phyloP scores from a whole-genome alignment of 805 yeast species.

The Torulaspora microellipsoides region DNA sequence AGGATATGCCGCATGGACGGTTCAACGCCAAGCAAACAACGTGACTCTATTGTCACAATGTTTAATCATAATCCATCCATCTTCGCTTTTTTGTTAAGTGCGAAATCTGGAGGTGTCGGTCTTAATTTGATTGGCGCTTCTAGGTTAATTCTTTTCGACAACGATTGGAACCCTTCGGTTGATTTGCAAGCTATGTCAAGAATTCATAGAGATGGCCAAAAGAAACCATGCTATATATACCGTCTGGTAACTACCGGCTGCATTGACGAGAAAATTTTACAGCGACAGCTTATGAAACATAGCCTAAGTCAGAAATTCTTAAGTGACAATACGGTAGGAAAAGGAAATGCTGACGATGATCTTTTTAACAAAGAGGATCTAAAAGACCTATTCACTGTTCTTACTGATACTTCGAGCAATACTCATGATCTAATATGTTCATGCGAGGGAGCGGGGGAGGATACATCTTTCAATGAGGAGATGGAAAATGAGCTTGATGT shows the following conservation, averaged over 20 bases:
- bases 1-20: conserved; percentile 75
- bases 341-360: conserved; percentile 46
- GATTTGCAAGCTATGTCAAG: conserved; percentile 96
- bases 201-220: conserved; percentile 92
- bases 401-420: conserved; percentile 47
- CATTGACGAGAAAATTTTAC: conserved; percentile 90
- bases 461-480: conserved; percentile 4
- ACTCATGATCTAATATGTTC: conserved; percentile 76
- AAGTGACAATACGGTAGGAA: conserved; percentile 31
- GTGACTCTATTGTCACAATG: conserved; percentile 61
- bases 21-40: conserved; percentile 58
- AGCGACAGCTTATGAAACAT: conserved; percentile 80
- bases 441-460: conserved; percentile 55
- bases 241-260: conserved; percentile 83
- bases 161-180: conserved; percentile 95
- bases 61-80: conserved; percentile 53
- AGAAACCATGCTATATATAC: conserved; percentile 69
- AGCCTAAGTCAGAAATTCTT: conserved; percentile 72
- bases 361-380: conserved; percentile 67
- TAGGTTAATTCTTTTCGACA: conserved; percentile 75
- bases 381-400: conserved; percentile 66
- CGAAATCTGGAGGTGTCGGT: conserved; percentile 94
- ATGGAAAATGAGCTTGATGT: conserved; percentile 14
- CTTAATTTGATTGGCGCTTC: conserved; percentile 88
- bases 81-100: conserved; percentile 72